Evolutionary conservation across 345 rosid species (phyloP), one percentile per base, ranked within the genome.

Genomic region (Corchorus olitorius): DNA sequence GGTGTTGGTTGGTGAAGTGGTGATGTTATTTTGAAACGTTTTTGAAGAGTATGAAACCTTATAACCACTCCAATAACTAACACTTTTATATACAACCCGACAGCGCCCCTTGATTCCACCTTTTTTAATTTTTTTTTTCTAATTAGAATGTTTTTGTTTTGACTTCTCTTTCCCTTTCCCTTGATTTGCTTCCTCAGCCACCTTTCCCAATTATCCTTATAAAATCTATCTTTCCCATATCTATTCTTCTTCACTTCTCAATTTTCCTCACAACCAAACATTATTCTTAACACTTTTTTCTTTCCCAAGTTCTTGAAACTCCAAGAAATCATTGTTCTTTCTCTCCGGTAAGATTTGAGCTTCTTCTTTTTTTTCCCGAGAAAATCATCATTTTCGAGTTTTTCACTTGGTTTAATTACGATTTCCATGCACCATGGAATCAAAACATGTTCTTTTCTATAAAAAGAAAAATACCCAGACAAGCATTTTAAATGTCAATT

Each of bases 41-140:
- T 50, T 33, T 13, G 37, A 52, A 65, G 62, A 27, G 16, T 34
- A 43, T 50, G 6, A 74, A 9, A 45, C 60, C n/a, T 13, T 33
- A 27, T 35, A 74, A 76, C 86, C 61, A 54, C 43, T 59, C 46
- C n/a, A 33, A 15, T 7, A 68, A 78, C 77, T 8, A 54, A 65
- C 59, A 37, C 5, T 11, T 60, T 39, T 68, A 37, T 59, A 86
- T 73, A 78, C 85, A 77, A 75, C 63, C 71, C 55, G 35, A 69
- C 67, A 27, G 52, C 83, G 85, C 87, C 90, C 90, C 81, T 52
- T 14, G 90, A 22, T 81, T 85, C 83, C 82, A 56, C 19, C 53
- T 11, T 3, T 41, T 20, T 17, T 41, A 19, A 39, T 70, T 8
- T 0, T 16, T 2, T 3, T 41, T 41, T 41, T 1, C 45, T 41